Conservation (phyloP, 108 stramenopile genomes). For the Cyclotella cryptica region DNA sequence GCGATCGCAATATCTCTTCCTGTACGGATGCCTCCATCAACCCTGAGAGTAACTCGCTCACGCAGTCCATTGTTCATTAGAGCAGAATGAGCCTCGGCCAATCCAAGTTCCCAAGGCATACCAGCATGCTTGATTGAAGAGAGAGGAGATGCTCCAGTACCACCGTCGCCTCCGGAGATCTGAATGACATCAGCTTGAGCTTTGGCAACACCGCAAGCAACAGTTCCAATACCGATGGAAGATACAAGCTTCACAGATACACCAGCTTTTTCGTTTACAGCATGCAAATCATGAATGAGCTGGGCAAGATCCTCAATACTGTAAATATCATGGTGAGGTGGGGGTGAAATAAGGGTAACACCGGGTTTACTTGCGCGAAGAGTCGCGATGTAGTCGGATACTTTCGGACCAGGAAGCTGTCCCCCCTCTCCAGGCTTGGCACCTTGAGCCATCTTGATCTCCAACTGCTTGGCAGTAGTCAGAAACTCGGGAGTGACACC, state of each 20-base stretch:
- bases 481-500: constrained; percentile 95
- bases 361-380: constrained; percentile 90
- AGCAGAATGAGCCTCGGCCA: constrained; percentile 92
- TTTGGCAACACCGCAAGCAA: constrained; percentile 96
- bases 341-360: constrained; percentile 94
- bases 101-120: constrained; percentile 93
- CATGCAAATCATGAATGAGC: constrained; percentile 95
- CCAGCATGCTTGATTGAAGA: constrained; percentile 94
- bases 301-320: constrained; percentile 97
- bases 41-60: constrained; percentile 88
- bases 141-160: constrained; percentile 94
- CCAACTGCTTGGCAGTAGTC: constrained; percentile 90
- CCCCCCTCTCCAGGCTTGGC: constrained; percentile 98
- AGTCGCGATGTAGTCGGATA: constrained; percentile 93
- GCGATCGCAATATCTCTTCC: constrained; percentile 91
- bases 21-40: constrained; percentile 93
- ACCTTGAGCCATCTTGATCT: constrained; percentile 98
- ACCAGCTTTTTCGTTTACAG: constrained; percentile 90
- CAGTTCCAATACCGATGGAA: constrained; percentile 95
- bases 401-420: constrained; percentile 93
- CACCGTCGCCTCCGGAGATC: constrained; percentile 93
- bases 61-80: constrained; percentile 88
- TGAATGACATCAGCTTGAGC: constrained; percentile 96
- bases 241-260: constrained; percentile 98
- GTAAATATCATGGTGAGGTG: constrained; percentile 98